phyloP scores from a whole-genome alignment of 2,329 filamentous ascomycete species.

The Rutstroemia sp. region DNA sequence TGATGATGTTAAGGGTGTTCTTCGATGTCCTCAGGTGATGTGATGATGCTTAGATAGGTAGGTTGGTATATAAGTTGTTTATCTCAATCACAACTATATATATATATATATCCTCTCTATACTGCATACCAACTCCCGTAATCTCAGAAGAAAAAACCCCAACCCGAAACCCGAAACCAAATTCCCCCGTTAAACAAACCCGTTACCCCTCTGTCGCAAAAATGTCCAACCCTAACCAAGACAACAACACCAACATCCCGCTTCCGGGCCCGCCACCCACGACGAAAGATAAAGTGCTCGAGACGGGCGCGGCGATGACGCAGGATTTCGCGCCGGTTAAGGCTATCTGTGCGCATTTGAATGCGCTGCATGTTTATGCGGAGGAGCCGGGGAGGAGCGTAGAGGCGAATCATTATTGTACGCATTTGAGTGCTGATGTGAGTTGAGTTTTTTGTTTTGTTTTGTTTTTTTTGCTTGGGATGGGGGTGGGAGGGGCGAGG shows the following conservation, averaged over 20 bases:
- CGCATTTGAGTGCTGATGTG: conserved; percentile 66
- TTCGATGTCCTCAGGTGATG: too few species aligned
- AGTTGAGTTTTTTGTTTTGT: conserved; percentile 49
- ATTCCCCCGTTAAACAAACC: too few species aligned
- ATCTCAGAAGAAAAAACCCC: too few species aligned
- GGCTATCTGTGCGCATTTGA: conserved; percentile 73
- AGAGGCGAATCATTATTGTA: conserved; percentile 80
- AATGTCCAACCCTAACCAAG: background rate
- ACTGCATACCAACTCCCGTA: too few species aligned
- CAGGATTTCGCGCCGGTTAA: conserved; percentile 66
- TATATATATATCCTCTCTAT: too few species aligned
- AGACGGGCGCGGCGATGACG: conserved; percentile 51
- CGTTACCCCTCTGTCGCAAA: too few species aligned
- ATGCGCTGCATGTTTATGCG: conserved; percentile 72
- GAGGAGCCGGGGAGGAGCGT: conserved; percentile 50
- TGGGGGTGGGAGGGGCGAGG: too few species aligned
- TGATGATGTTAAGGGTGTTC: too few species aligned
- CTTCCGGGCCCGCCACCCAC: background rate
- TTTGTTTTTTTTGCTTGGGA: conserved; percentile 28
- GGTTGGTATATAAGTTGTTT: too few species aligned
- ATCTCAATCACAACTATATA: too few species aligned
- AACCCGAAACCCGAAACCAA: too few species aligned
- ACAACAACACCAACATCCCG: background rate
- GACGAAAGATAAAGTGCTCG: conserved; percentile 49
- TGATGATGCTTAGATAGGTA: too few species aligned